Evolutionary conservation across 352 stramenopile genomes (phyloP), one percentile per base, ranked within the genome.

Genomic region (Aphanomyces stellatus): DNA sequence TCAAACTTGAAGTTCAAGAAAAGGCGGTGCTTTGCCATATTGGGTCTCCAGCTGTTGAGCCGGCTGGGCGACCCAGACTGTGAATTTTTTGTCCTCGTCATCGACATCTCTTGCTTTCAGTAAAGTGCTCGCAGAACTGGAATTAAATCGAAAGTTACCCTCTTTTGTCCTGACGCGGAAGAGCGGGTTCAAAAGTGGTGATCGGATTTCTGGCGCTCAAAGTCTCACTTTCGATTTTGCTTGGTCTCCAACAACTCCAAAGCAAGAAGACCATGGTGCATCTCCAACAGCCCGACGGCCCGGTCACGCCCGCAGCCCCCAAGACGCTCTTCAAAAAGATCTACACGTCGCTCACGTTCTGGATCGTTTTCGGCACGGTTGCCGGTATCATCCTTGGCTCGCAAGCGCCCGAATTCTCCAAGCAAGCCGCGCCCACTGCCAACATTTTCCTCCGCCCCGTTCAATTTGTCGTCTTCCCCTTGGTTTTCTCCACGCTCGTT

Each of bases 401-500:
- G 43, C 76, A 77, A 27, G 77, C 79, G 41, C 79, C 77, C 11
- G 53, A 24, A 10, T 85, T 85, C 62, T 76, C 72, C 19, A 74
- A 80, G 56, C 69, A 82, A 51, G 79, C 79, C 11, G 72, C 74
- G 30, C 79, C 79, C 0, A 78, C 85, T 72, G 75, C 78, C 55
- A 75, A 85, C 34, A 62, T 88, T 22, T 88, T 85, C 61, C 67
- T 84, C 19, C 77, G 74, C 3, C 76, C 74, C 11, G 65, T 82
- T 34, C 75, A 83, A 57, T 88, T 88, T 60, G 82, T 85, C 51
- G 79, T 88, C 22, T 88, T 88, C 56, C 79, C 79, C 48, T 71
- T 82, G 27, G 79, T 88, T 0, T 88, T 88, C 41, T 85, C 77
- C 19, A 85, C 77, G 43, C 65, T 88, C 19, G 70, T 88, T 24